Base-by-base conservation (phyloP, 2,329 filamentous ascomycete genomes). In the Blastomyces silverae region DNA sequence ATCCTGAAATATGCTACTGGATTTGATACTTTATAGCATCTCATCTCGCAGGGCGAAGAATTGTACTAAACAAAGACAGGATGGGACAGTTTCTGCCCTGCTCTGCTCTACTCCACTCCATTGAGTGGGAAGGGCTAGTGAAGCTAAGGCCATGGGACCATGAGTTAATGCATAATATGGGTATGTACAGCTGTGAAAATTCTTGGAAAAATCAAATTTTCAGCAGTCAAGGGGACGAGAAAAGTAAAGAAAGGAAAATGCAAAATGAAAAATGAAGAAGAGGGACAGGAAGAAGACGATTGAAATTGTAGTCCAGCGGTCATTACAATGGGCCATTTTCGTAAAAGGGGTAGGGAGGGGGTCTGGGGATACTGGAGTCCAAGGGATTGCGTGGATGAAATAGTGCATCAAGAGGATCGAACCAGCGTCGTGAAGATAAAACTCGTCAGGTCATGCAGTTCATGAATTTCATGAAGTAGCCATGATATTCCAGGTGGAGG, bases 401-500 rank as follows among this genome's bases (percentile, higher is more conserved):
- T 8, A 22, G 20, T 57, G 17, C n/a, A 57, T 39, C 55, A 8
- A 57, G 55, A 15, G 13, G 22, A 15, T 31, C 5, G 5, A 31
- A 15, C 25, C 13, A 10, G n/a, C 4, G 50, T 53, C 25, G 50
- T 6, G 50, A 53, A 53, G 10, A 31, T 28, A 15, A 28, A 53
- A 10, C 46, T 10, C 8, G 50, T 31, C 28, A 53, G 39, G 31
- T 39, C 10, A 37, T 22, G 28, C 20, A 37, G 15, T 34, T 37
- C 53, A 20, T 39, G 55, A 57, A 22, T n/a, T 39, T 63, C 44
- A 63, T 20, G 53, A 31, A 20, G 62, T 25, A 22, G 42, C 61
- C 46, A 62, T 64, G 25, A 64, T 46, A 71, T 79, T 84, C 84
- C 84, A 87, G 8, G 83, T 85, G 61, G 83, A 81, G 56, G 84